Evolutionary conservation across 2,329 filamentous ascomycete genomes (phyloP), one percentile per base, ranked within the genome.

Genomic region (Aspergillus pseudotamarii): DNA sequence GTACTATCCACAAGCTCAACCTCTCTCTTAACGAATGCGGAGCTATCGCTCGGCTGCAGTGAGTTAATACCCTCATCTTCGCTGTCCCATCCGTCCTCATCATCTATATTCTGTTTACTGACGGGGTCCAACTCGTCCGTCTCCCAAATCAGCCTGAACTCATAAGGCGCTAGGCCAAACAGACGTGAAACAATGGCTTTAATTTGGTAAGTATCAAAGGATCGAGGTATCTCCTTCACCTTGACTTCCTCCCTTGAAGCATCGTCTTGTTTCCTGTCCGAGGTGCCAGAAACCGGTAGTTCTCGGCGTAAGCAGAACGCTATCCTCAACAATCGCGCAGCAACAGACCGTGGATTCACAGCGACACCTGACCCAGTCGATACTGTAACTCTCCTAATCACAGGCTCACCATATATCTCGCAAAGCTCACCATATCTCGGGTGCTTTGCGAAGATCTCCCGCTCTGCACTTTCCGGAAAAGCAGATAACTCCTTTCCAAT

Each of bases 71-170:
- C 78, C 36, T 81, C 79, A 48, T 82, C 78, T 2, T 79, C 80
- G 6, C 82, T 82, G 51, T 82, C 83, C 59, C 80, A 79, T 21
- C 61, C 64, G 34, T 74, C 78, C 32, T 79, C 84, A 50, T 87
- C 87, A 34, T 85, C 84, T 5, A 86, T 84, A 65, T 88, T 84
- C 68, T 88, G 86, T 64, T 86, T 84, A 10, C 85, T 85, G 0
- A 93, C 88, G 0, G 92, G 92, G 76, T 97, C 93, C 88, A 91
- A 92, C 76, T 97, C 94, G 23, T 92, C 92, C 10, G 93, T 97
- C 80, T 97, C 93, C 91, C 92, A 96, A 0, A 95, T 80, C 56
- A 98, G 76, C 46, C 83, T 84, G 64, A 94, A 80, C 48, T 79
- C 79, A 66, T 92, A 82, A 0, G 93, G 91, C 54, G 83, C 78